Percentiles rank a stretch among this genome's conserved stretches.
Evolutionary conservation across 2,329 filamentous ascomycete genomes (phyloP).

Genomic region (Fulvia fulva): DNA sequence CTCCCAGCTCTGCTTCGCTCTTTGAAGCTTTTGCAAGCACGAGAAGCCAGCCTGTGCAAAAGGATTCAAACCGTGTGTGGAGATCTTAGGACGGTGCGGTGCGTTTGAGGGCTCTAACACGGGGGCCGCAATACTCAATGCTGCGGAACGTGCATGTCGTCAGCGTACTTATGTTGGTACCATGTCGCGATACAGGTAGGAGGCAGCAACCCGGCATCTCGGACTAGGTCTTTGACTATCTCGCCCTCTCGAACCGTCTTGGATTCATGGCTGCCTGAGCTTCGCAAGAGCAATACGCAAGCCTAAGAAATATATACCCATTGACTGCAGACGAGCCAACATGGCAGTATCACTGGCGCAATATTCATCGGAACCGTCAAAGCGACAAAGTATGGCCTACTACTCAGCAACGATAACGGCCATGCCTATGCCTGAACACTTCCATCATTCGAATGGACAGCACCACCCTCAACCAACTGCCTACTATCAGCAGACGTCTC

Average conservation of each 20-base stretch:
- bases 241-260: not conserved
- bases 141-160: conserved; percentile 4
- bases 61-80: not conserved
- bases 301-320: not conserved
- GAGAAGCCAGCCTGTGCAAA: not conserved
- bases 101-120: not conserved
- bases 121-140: not conserved
- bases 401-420: conserved; percentile 4
- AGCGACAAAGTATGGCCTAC: conserved; percentile 7
- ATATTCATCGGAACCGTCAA: conserved; percentile 1
- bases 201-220: not conserved
- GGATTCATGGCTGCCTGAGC: not conserved
- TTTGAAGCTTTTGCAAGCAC: not conserved
- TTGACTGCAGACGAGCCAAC: not conserved
- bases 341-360: conserved; percentile 18
- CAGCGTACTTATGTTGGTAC: conserved; percentile 1
- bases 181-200: not conserved
- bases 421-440: conserved; percentile 11
- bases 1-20: not conserved
- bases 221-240: not conserved
- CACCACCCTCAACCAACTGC: not conserved
- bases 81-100: not conserved
- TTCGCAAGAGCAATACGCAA: not conserved
- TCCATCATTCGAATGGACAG: conserved; percentile 1
- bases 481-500: not conserved